Evolutionary conservation across 225 moss, liverwort and hornwort genomes (phyloP), one percentile per base, ranked within the genome.

Genomic region (Antitrichia curtipendula): DNA sequence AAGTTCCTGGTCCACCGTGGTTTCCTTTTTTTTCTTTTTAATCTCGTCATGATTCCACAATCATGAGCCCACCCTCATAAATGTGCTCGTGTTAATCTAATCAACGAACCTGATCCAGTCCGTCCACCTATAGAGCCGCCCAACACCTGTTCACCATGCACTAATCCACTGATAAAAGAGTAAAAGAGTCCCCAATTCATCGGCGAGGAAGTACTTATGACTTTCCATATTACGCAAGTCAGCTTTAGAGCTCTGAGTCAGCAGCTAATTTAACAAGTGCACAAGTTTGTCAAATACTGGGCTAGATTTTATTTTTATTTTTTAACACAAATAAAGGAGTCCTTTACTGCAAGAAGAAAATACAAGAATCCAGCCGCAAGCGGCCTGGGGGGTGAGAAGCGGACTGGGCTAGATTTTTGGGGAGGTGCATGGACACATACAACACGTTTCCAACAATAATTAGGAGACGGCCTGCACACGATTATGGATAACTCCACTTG

Each of bases 11-110:
- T 57, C 20, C 49, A 58, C 82, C 58, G 77, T 82, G 86, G 78
- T 83, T 63, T 40, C 53, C 14, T 4, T 23, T 27, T n/a, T 70
- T 50, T 68, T 10, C 6, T 7, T 22, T 5, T 10, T 13, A 36
- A 34, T 47, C 49, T 49, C n/a, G 69, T 88, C 80, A 91, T 83
- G 86, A 91, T 86, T 81, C 61, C n/a, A 81, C 75, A 86, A 88
- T 91, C 90, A 91, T 90, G 85, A 88, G 86, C n/a, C 56, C 24
- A 53, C 68, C 79, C 75, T 89, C 85, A 87, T 91, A 75, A 91
- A 90, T 90, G 83, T 43, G 19, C 36, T 45, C 24, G 15, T 41
- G 57, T 80, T 74, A 69, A 59, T 64, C 82, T 63, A 82, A 72
- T 65, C 82, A 36, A 75, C 63, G 3, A 74, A 82, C 82, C 63